Conservation (phyloP, 257 asterid species). For the Vinca minor region DNA sequence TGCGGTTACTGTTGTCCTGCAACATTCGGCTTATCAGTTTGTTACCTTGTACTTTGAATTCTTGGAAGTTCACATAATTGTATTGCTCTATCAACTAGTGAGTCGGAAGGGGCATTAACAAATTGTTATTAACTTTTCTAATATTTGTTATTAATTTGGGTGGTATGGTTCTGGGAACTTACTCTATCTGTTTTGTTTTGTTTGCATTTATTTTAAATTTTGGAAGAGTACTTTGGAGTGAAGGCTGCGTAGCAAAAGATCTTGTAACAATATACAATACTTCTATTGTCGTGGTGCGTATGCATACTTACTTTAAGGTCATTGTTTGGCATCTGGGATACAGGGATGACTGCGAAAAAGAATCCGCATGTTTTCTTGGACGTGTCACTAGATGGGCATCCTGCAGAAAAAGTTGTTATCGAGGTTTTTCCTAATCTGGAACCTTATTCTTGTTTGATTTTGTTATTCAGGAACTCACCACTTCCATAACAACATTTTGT, state of each 20-base stretch:
- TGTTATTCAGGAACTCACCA: not conserved
- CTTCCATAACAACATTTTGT: slow-evolving; percentile 9
- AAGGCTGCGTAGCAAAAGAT: not conserved
- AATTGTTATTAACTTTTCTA: too few species aligned
- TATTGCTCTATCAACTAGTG: too few species aligned
- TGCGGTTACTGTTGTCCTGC: too few species aligned
- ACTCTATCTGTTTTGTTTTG: not conserved
- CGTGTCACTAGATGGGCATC: slow-evolving; percentile 59
- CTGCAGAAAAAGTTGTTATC: slow-evolving; percentile 58
- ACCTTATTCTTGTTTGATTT: not conserved
- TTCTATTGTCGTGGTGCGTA: not conserved
- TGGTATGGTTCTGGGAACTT: not conserved
- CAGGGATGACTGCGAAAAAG: slow-evolving; percentile 48
- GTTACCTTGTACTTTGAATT: too few species aligned
- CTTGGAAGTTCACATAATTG: too few species aligned
- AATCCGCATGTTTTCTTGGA: slow-evolving; percentile 78
- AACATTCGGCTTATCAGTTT: too few species aligned
- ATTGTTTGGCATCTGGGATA: slow-evolving; percentile 20
- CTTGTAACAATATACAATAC: not conserved
- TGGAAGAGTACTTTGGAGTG: not conserved
- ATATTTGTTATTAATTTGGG: too few species aligned
- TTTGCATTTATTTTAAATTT: too few species aligned
- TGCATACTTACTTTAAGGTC: slow-evolving; percentile 8
- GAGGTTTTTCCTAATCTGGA: slow-evolving; percentile 44
- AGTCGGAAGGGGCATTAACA: too few species aligned